Evolutionary conservation across 371 early-diverging fungal species (phyloP).

Genomic region (Amoeboradix gromovi): DNA sequence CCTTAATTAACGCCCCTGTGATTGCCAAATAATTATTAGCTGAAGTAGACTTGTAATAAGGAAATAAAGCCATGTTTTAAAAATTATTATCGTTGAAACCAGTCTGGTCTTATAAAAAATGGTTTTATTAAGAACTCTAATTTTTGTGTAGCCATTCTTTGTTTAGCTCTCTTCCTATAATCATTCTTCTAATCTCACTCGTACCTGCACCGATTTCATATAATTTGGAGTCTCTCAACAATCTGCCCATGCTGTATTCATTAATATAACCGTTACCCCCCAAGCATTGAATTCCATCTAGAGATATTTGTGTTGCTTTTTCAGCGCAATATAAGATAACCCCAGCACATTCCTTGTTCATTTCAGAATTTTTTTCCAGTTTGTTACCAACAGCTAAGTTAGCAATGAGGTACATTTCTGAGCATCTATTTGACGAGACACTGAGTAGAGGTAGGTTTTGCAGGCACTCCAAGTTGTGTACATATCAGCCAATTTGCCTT

Average conservation of each 20-base stretch:
- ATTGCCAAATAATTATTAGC: constrained; percentile 17
- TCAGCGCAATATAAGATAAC: constrained; percentile 81
- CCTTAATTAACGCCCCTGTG: constrained; percentile 16
- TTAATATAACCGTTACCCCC: constrained; percentile 85
- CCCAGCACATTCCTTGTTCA: constrained; percentile 57
- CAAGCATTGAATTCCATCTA: constrained; percentile 57
- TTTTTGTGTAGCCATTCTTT: not conserved
- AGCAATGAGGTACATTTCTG: constrained; percentile 25
- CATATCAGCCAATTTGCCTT: constrained; percentile 88
- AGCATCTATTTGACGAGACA: constrained; percentile 53
- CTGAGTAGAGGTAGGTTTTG: constrained; percentile 65
- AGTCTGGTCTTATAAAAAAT: too few relatives aligned
- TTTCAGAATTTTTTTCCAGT: not conserved
- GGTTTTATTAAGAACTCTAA: too few relatives aligned
- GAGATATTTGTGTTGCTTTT: constrained; percentile 33
- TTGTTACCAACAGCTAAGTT: not conserved
- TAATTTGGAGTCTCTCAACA: constrained; percentile 77
- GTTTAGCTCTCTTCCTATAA: constrained; percentile 55
- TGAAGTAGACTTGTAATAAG: constrained; percentile 6
- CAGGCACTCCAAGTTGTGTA: constrained; percentile 76
- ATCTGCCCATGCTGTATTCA: constrained; percentile 65
- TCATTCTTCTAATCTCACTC: constrained; percentile 81
- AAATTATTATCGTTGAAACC: too few relatives aligned
- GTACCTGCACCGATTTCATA: constrained; percentile 96
- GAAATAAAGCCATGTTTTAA: not conserved